Percentiles rank a stretch among this genome's conserved stretches.
Conservation (phyloP, 2,329 filamentous ascomycete species). For the Elsinoe necatrix region DNA sequence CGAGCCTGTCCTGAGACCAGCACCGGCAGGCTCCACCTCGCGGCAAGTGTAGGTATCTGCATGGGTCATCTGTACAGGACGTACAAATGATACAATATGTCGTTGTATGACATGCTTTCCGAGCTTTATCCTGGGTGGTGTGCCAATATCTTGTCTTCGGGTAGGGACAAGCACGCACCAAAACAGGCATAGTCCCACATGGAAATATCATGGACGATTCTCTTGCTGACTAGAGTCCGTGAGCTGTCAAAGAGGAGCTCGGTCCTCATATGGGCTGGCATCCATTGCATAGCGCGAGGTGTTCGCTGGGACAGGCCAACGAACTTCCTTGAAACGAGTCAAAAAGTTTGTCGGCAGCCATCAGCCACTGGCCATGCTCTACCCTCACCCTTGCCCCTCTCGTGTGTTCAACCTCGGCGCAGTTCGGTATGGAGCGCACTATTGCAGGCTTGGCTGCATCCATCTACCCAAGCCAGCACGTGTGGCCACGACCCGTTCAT, state of each 20-base stretch:
- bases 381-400: neutral
- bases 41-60: neutral
- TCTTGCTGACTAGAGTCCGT: neutral
- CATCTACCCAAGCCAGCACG: neutral
- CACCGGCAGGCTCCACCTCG: neutral
- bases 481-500: neutral
- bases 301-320: conserved; percentile 6
- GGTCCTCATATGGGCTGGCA: neutral
- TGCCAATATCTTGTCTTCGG: neutral
- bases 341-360: neutral
- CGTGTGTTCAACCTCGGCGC: neutral
- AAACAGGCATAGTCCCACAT: neutral
- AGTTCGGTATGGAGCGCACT: neutral
- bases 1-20: conserved; percentile 7
- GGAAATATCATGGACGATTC: neutral
- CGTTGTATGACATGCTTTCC: neutral
- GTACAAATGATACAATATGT: neutral
- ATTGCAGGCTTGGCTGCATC: too few species aligned
- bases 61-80: neutral
- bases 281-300: neutral
- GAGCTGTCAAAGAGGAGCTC: neutral
- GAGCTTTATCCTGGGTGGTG: neutral
- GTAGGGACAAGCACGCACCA: neutral
- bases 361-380: neutral
- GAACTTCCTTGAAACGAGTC: neutral